A percentile compares a stretch with the other conserved stretches of the same genome.
These are phyloP conservation scores for Saccharomycopsis fibuligera DNA, from an alignment of 805 yeast genomes.

Conservation along the genomic window DNA sequence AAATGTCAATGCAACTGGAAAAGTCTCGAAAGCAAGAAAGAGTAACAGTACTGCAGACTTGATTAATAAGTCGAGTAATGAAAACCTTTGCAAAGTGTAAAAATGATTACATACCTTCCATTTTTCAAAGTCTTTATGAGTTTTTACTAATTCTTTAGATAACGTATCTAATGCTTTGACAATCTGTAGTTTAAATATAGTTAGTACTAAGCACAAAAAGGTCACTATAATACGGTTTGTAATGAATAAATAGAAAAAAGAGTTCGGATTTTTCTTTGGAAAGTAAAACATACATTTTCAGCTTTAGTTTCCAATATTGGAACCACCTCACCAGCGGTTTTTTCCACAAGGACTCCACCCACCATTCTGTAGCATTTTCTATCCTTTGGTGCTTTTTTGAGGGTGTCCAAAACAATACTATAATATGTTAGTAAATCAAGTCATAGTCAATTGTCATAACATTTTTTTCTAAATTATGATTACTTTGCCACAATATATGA, in stretches of 20 bases:
- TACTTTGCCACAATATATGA: too few relatives aligned
- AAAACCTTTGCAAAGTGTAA: background rate
- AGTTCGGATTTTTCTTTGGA: background rate
- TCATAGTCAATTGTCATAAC: too few relatives aligned
- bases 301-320: slow-evolving; percentile 54
- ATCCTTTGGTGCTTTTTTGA: slow-evolving; percentile 42
- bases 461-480: too few relatives aligned
- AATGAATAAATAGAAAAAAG: background rate
- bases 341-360: slow-evolving; percentile 86
- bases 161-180: slow-evolving; percentile 30
- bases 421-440: background rate
- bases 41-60: too few relatives aligned
- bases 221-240: background rate
- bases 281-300: slow-evolving; percentile 33
- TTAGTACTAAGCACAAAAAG: slow-evolving; percentile 1
- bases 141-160: slow-evolving; percentile 29
- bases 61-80: too few relatives aligned
- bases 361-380: slow-evolving; percentile 89
- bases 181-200: slow-evolving; percentile 22
- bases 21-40: background rate
- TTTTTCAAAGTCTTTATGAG: slow-evolving; percentile 34
- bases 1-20: background rate
- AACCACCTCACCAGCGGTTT: slow-evolving; percentile 69
- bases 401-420: slow-evolving; percentile 52
- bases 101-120: slow-evolving; percentile 35